Conservation (phyloP, 2,329 filamentous ascomycete species). For the Rutstroemia sp. region DNA sequence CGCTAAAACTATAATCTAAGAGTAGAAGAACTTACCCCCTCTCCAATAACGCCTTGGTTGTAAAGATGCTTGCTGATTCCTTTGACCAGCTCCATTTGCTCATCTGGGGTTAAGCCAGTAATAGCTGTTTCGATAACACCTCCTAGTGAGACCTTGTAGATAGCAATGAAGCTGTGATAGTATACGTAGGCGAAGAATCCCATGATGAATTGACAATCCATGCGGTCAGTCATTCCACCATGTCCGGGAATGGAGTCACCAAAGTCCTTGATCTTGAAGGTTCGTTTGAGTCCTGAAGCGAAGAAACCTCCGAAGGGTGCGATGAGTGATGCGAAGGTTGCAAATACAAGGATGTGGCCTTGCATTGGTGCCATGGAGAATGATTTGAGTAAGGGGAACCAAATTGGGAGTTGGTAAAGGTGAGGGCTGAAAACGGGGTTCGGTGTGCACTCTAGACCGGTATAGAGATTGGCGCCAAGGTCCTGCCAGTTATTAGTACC, state of each 20-base stretch:
- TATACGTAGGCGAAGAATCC: slow-evolving; percentile 98
- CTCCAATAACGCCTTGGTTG: slow-evolving; percentile 47
- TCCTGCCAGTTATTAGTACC: slow-evolving; percentile 40
- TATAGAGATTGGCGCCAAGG: slow-evolving; percentile 87
- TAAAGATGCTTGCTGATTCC: slow-evolving; percentile 55
- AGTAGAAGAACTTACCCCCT: slow-evolving; percentile 22
- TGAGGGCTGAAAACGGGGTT: slow-evolving; percentile 87
- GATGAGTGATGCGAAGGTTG: slow-evolving; percentile 91
- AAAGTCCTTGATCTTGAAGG: slow-evolving; percentile 99
- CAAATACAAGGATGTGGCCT: slow-evolving; percentile 83
- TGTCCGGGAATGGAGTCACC: slow-evolving; percentile 96
- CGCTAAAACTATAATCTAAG: neutral
- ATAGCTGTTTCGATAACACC: slow-evolving; percentile 87
- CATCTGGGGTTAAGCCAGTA: slow-evolving; percentile 75
- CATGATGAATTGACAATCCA: slow-evolving; percentile 99
- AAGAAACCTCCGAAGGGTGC: slow-evolving; percentile 98
- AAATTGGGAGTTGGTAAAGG: slow-evolving; percentile 64
- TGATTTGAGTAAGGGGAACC: slow-evolving; percentile 64
- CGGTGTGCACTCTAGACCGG: slow-evolving; percentile 78
- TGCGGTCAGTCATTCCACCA: slow-evolving; percentile 95
- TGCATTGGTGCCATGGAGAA: slow-evolving; percentile 83
- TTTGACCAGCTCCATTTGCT: slow-evolving; percentile 77
- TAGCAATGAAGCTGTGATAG: slow-evolving; percentile 93
- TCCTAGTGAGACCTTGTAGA: slow-evolving; percentile 78
- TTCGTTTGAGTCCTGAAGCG: slow-evolving; percentile 92